A percentile compares a stretch with the other conserved stretches of the same genome.
Evolutionary conservation across 352 stramenopile species (phyloP).

Genomic region (Globisporangium viniferum): DNA sequence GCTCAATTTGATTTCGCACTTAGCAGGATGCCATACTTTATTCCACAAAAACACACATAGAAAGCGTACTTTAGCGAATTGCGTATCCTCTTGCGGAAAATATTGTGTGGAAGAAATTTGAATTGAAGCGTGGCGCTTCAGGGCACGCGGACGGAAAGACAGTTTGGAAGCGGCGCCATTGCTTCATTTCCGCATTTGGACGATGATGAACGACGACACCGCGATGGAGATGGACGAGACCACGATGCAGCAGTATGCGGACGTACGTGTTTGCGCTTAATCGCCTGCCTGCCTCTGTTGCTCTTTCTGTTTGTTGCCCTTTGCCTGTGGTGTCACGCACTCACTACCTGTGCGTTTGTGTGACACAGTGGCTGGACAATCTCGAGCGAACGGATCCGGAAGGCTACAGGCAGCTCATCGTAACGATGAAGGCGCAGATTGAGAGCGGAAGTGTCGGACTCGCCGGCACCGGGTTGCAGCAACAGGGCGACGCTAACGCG

Average conservation of each 20-base stretch:
- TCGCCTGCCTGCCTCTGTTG: background rate
- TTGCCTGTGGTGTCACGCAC: background rate
- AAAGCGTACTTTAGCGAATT: background rate
- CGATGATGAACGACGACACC: background rate
- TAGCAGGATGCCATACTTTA: background rate
- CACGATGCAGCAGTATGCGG: conserved; percentile 66
- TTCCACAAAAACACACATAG: background rate
- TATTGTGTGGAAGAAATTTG: background rate
- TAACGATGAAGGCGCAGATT: conserved; percentile 61
- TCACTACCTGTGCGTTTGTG: background rate
- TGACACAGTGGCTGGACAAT: conserved; percentile 60
- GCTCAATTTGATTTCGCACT: background rate
- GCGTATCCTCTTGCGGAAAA: background rate
- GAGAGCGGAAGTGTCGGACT: conserved; percentile 23
- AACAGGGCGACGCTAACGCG: conserved; percentile 24
- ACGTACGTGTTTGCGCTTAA: conserved; percentile 38
- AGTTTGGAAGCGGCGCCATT: background rate
- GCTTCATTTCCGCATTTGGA: background rate
- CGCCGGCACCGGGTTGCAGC: background rate
- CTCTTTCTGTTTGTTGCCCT: background rate
- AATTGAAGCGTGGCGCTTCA: background rate
- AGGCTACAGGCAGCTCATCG: conserved; percentile 60
- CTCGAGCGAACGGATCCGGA: conserved; percentile 67
- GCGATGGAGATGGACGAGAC: conserved; percentile 45
- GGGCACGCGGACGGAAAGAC: background rate